phyloP scores from a whole-genome alignment of 2,329 filamentous ascomycete genomes.

The Claviceps africana region DNA sequence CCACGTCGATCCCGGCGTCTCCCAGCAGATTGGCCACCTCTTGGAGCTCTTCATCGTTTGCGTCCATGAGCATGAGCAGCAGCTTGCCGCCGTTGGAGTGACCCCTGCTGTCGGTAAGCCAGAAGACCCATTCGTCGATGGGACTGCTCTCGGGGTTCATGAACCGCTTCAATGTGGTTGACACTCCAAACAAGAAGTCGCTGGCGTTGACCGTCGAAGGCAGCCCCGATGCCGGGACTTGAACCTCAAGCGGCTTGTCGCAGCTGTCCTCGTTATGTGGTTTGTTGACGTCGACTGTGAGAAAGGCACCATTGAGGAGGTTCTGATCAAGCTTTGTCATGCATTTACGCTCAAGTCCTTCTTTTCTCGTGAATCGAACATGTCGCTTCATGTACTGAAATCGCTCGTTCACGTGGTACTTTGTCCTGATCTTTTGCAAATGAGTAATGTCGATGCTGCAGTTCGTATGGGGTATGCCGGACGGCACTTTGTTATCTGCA shows the following conservation, averaged over 20 bases:
- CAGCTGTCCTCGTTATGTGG: conserved; percentile 29
- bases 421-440: conserved; percentile 30
- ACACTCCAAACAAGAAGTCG: conserved; percentile 45
- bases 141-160: conserved; percentile 36
- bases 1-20: conserved; percentile 38
- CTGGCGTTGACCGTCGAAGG: conserved; percentile 38
- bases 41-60: conserved; percentile 34
- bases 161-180: conserved; percentile 42
- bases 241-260: conserved; percentile 33
- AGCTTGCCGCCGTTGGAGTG: conserved; percentile 43
- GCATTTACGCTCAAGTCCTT: conserved; percentile 34
- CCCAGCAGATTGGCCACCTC: conserved; percentile 33
- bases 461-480: conserved; percentile 25
- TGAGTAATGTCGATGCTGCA: conserved; percentile 35
- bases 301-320: conserved; percentile 34
- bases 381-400: conserved; percentile 45
- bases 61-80: conserved; percentile 39
- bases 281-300: conserved; percentile 32
- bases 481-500: conserved; percentile 7
- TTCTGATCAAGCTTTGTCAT: conserved; percentile 36
- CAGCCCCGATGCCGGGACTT: conserved; percentile 35
- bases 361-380: conserved; percentile 32
- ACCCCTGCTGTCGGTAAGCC: conserved; percentile 42
- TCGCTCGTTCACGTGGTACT: conserved; percentile 32
- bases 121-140: conserved; percentile 45